phyloP scores from a whole-genome alignment of 495 filamentous ascomycete genomes.

The Penicillium ucsense region DNA sequence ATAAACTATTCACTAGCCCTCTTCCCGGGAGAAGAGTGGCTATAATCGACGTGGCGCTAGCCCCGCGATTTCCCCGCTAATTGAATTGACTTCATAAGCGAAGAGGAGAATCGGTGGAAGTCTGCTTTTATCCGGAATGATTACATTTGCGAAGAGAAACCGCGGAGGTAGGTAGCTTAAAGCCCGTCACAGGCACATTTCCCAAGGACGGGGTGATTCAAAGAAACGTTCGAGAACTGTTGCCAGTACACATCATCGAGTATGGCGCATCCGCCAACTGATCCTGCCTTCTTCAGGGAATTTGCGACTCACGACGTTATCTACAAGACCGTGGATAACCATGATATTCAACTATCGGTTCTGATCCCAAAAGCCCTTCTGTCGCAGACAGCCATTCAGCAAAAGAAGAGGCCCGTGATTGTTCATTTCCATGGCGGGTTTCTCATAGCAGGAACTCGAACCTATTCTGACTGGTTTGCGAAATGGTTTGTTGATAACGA shows the following conservation, averaged over 20 bases:
- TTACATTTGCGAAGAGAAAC: no score
- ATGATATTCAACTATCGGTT: slow-evolving; percentile 2
- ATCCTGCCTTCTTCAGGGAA: slow-evolving; percentile 1
- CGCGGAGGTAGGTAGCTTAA: no score
- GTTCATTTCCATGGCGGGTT: slow-evolving; percentile 10
- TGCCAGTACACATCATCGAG: not conserved
- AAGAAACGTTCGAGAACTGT: not conserved
- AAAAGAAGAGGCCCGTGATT: slow-evolving; percentile 5
- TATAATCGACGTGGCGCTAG: not conserved
- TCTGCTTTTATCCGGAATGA: not conserved
- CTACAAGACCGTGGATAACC: slow-evolving; percentile 3
- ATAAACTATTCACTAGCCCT: no score
- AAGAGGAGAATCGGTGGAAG: not conserved
- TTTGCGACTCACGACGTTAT: slow-evolving; percentile 2
- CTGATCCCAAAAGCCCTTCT: slow-evolving; percentile 6
- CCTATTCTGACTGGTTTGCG: slow-evolving; percentile 9
- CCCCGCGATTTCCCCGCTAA: not conserved
- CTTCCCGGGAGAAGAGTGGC: not conserved
- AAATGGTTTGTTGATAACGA: slow-evolving; percentile 1
- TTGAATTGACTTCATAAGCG: not conserved
- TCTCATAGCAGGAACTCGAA: slow-evolving; percentile 7
- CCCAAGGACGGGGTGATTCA: no score
- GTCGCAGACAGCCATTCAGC: not conserved
- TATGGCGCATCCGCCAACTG: not conserved
- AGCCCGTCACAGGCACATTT: no score